Evolutionary conservation across 768 basidiomycete species (phyloP), one percentile per base, ranked within the genome.

Genomic region (Calocera cornea): DNA sequence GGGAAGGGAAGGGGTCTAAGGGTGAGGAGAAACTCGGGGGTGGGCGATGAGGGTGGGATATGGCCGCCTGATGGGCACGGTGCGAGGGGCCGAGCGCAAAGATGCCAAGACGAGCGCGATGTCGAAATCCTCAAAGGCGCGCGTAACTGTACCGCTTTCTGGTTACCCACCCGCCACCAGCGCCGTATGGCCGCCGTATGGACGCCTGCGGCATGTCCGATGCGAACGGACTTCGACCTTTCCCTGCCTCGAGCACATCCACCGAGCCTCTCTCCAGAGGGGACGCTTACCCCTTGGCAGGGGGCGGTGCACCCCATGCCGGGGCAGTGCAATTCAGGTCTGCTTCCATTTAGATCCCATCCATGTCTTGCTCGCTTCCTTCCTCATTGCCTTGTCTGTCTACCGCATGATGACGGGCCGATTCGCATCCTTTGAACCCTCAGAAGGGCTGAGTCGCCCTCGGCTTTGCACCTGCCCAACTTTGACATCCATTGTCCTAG

Each of bases 71-170:
- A 60, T 60, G 24, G 31, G 54, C 54, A 60, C 54, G 54, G 54
- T 27, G 10, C 54, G 54, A 60, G 31, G 27, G 5, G 14, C 24
- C 27, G 27, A 60, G 10, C 7, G 31, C 16, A 33, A 27, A 33
- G 27, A 11, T 60, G 54, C 54, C 54, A 60, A 60, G 54, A 33
- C 7, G 44, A 47, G 44, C n/a, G n/a, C n/a, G n/a, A n/a, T n/a
- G n/a, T 47, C 44, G 54, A 60, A 33, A 60, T 29, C 24, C 10
- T 31, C 11, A 60, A 22, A 60, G 2, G 54, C 54, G 54, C 54
- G 54, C 54, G 54, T 33, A 60, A 60, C 54, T 3, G 54, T 60
- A 60, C 54, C 54, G 54, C 54, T 60, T 60, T 60, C 14, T 60
- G 54, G 54, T 60, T 60, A 60, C 54, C 54, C 27, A 29, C 31